These are phyloP conservation scores for Cladorrhinum samala DNA, from an alignment of 495 filamentous ascomycete species.

Conservation along the genomic window DNA sequence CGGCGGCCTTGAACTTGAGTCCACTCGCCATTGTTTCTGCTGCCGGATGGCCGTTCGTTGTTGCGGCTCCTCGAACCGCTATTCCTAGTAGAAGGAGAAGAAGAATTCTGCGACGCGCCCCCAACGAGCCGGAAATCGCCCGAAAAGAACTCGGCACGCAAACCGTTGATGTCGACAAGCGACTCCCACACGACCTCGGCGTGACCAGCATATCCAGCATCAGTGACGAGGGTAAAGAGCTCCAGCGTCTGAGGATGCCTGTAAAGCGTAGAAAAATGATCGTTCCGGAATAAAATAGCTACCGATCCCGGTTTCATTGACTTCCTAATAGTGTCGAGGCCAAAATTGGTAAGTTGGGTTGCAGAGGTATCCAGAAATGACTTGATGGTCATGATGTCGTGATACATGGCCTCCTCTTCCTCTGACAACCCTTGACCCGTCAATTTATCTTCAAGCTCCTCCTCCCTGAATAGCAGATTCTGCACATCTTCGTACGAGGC, in stretches of 20 bases:
- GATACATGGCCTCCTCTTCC: conserved; percentile 65
- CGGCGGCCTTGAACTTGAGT: conserved; percentile 42
- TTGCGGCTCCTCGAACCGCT: conserved; percentile 1
- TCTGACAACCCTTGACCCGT: conserved; percentile 46
- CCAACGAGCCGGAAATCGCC: conserved; percentile 88
- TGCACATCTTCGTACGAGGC: conserved; percentile 86
- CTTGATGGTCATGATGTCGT: conserved; percentile 77
- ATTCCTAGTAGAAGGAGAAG: conserved; percentile 12
- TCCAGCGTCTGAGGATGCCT: conserved; percentile 64
- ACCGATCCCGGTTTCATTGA: conserved; percentile 64
- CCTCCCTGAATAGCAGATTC: conserved; percentile 76
- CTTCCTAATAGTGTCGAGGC: conserved; percentile 63
- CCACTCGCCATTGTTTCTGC: conserved; percentile 36
- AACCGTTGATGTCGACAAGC: conserved; percentile 81
- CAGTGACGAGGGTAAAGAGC: conserved; percentile 79
- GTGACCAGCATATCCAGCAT: conserved; percentile 80
- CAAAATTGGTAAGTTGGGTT: conserved; percentile 80
- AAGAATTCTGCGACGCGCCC: conserved; percentile 32
- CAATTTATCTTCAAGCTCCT: conserved; percentile 79
- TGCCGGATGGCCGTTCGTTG: background rate
- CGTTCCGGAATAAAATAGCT: conserved; percentile 90
- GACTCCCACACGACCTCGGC: conserved; percentile 96
- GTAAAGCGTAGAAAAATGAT: conserved; percentile 92
- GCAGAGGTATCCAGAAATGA: conserved; percentile 69
- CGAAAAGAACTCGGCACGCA: conserved; percentile 73